Conservation (phyloP, 176 grass and related monocot genomes). For the Ensete glaucum region DNA sequence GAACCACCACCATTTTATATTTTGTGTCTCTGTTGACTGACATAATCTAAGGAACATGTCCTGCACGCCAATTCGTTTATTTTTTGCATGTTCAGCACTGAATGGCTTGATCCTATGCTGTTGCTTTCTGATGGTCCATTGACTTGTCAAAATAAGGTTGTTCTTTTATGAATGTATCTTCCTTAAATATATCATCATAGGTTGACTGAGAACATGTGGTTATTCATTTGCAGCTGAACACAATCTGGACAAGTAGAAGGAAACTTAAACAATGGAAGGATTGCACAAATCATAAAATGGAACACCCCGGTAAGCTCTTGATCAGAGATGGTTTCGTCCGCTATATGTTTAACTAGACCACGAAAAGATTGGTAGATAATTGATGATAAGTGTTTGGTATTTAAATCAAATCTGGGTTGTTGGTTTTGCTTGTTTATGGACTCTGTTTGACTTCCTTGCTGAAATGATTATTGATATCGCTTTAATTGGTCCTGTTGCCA, state of each 20-base stretch:
- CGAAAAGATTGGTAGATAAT: neutral
- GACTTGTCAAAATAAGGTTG: neutral
- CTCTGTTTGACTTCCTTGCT: neutral
- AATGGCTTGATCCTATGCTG: neutral
- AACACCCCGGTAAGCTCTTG: constrained; percentile 1
- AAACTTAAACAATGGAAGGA: neutral
- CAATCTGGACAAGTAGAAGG: constrained; percentile 5
- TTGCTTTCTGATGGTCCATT: constrained; percentile 1
- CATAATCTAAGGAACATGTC: neutral
- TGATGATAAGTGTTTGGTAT: neutral
- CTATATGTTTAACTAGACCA: neutral
- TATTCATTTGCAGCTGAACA: constrained; percentile 3
- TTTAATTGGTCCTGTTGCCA: neutral
- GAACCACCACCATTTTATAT: neutral
- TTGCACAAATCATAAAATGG: neutral
- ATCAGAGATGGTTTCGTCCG: neutral
- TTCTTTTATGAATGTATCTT: neutral
- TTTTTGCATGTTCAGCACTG: neutral
- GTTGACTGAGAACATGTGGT: neutral
- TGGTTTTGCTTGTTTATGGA: no score
- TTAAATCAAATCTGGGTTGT: no score
- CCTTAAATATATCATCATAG: neutral
- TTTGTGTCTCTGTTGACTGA: neutral
- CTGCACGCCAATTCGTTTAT: neutral
- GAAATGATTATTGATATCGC: neutral